Evolutionary conservation across 2,329 filamentous ascomycete genomes (phyloP).

Genomic region (Fusarium napiforme): DNA sequence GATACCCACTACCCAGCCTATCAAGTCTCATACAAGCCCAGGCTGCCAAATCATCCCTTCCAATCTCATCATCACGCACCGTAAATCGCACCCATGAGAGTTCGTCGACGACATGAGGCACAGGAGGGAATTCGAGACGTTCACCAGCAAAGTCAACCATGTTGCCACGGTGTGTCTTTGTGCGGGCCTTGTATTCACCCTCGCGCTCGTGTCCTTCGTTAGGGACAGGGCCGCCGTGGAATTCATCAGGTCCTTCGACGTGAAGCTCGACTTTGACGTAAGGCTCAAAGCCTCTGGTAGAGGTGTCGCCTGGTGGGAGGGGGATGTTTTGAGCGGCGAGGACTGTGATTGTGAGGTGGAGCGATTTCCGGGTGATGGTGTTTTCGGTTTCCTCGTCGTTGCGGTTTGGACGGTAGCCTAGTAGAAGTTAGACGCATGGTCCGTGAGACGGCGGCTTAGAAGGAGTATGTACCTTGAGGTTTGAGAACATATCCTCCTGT

Average conservation of each 20-base stretch:
- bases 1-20: conserved; percentile 77
- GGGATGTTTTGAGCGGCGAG: conserved; percentile 82
- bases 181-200: conserved; percentile 67
- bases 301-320: conserved; percentile 65
- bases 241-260: conserved; percentile 72
- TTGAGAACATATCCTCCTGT: conserved; percentile 89
- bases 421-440: neutral
- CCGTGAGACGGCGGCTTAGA: no score
- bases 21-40: conserved; percentile 93
- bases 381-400: conserved; percentile 38
- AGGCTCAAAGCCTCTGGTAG: conserved; percentile 71
- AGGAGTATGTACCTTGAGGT: conserved; percentile 66
- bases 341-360: conserved; percentile 78
- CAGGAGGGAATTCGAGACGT: conserved; percentile 65
- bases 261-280: conserved; percentile 89
- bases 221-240: conserved; percentile 49
- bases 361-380: conserved; percentile 62
- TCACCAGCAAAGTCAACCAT: conserved; percentile 72
- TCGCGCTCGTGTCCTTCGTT: conserved; percentile 55
- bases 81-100: conserved; percentile 84
- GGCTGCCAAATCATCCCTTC: conserved; percentile 80
- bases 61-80: conserved; percentile 86
- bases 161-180: conserved; percentile 66
- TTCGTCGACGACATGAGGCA: conserved; percentile 71
- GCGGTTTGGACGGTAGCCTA: conserved; percentile 49